Conservation (phyloP, 306 rosid species). For the Potentilla sterilis region DNA sequence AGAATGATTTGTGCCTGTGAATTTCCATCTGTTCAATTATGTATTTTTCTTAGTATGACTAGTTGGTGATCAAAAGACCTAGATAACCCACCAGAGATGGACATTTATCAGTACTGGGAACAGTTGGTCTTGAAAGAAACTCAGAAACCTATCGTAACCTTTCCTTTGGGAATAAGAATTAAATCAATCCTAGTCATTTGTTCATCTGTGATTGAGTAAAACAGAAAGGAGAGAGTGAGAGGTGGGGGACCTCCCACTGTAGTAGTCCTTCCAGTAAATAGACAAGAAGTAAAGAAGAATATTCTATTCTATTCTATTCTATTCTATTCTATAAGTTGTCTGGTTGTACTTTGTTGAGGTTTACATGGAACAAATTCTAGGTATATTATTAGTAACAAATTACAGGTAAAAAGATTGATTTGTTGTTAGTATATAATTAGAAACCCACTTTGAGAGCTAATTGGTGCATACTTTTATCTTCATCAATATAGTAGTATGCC, state of each 20-base stretch:
- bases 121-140: background rate
- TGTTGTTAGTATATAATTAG: background rate
- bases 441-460: background rate
- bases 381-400: background rate
- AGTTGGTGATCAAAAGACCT: background rate
- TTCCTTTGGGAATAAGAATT: background rate
- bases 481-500: background rate
- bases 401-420: background rate
- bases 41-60: background rate
- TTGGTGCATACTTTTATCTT: background rate
- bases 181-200: background rate
- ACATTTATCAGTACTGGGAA: background rate
- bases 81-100: background rate
- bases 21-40: background rate
- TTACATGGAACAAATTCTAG: background rate
- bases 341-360: background rate
- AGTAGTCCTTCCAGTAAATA: background rate
- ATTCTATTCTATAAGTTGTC: background rate
- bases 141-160: background rate
- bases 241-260: background rate
- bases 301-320: background rate
- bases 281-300: background rate
- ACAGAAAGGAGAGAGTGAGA: background rate
- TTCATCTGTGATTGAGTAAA: background rate
- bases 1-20: background rate